A percentile compares a stretch with the other conserved stretches of the same genome.
phyloP scores from a whole-genome alignment of 306 rosid genomes.

The Acmispon strigosus region DNA sequence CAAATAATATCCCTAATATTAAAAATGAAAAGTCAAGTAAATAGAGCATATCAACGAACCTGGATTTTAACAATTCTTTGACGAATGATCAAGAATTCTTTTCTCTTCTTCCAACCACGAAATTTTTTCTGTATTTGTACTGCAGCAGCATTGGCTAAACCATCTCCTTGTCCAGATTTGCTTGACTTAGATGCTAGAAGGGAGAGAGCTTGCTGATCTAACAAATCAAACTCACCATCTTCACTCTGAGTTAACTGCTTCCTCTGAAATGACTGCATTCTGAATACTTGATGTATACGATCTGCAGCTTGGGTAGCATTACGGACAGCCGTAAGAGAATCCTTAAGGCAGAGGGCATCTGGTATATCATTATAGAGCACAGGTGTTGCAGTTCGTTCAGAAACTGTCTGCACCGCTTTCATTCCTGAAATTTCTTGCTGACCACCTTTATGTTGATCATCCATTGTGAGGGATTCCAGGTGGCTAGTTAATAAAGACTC shows the following conservation, averaged over 20 bases:
- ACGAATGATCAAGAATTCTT: conserved; percentile 74
- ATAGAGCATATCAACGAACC: conserved; percentile 36
- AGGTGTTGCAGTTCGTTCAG: conserved; percentile 70
- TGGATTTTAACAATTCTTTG: conserved; percentile 90
- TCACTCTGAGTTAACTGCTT: conserved; percentile 37
- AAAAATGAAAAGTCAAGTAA: conserved; percentile 2
- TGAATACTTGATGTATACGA: conserved; percentile 66
- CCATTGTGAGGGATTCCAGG: conserved; percentile 47
- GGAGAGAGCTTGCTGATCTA: conserved; percentile 53
- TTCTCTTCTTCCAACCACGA: conserved; percentile 91
- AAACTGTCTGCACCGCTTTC: conserved; percentile 52
- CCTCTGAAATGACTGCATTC: conserved; percentile 80
- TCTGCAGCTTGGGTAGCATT: conserved; percentile 88
- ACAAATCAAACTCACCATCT: conserved; percentile 44
- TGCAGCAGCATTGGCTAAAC: conserved; percentile 58
- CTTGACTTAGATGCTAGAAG: conserved; percentile 37
- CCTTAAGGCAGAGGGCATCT: conserved; percentile 60
- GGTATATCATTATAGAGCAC: conserved; percentile 40
- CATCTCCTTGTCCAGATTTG: conserved; percentile 48
- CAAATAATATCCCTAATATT: neutral
- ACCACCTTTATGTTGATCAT: conserved; percentile 41
- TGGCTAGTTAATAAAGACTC: conserved; percentile 57
- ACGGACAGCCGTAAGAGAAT: conserved; percentile 74
- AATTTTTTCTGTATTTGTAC: conserved; percentile 76
- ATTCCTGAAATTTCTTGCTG: conserved; percentile 31